Evolutionary conservation across 2,329 filamentous ascomycete species (phyloP), one percentile per base, ranked within the genome.

Genomic region (Gliomastix tumulicola): DNA sequence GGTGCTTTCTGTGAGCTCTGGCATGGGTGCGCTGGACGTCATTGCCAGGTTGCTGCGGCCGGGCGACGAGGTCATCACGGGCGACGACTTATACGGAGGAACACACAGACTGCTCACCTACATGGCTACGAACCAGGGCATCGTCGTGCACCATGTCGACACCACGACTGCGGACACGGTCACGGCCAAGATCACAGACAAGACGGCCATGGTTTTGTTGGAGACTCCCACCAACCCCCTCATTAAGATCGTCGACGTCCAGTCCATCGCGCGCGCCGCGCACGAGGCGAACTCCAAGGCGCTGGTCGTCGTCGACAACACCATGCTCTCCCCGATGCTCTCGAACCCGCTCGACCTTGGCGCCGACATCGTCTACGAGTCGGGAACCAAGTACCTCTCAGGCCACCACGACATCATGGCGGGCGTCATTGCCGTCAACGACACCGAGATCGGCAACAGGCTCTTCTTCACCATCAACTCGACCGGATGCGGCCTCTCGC

Each of bases 331-430:
- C 3, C 92, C 92, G 10, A 82, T 96, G 69, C 79, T 98, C 7
- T 82, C 82, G 53, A 97, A 95, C 64, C 92, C 92, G 6, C 77
- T 98, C 15, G 90, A 97, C 42, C 74, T 97, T 20, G 92, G 94
- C 39, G 89, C 90, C 13, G 92, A 98, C 53, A 84, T 98, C 48
- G 88, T 94, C 38, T 98, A 98, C 63, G 92, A 98, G 66, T 94
- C 86, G 19, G 92, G 92, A 38, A 98, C 92, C 18, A 98, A 98
- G 62, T 98, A 98, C 54, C 74, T 98, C 6, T 97, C 89, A 2
- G 92, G 92, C 21, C 92, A 98, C 60, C 92, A 98, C 69, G 94
- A 98, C 57, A 84, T 98, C 55, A 98, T 98, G 92, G 92, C 92
- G 9, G 92, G 94, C 44, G 88, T 98, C 21, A 84, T 98, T 46